Evolutionary conservation across 805 yeast genomes (phyloP).

Genomic region (Metschnikowia reukaufii): DNA sequence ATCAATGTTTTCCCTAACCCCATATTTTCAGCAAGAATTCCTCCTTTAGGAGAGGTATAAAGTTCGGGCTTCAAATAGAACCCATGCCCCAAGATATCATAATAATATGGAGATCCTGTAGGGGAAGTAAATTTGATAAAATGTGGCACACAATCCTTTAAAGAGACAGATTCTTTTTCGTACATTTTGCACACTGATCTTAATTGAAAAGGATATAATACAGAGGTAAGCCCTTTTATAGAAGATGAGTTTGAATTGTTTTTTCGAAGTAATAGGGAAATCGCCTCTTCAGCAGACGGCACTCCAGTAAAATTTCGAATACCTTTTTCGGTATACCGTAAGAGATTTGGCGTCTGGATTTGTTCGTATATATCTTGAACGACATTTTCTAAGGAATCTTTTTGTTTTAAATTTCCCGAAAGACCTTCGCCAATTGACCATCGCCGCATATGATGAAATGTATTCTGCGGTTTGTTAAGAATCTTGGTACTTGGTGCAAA

Average conservation of each 20-base stretch:
- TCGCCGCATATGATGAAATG: constrained; percentile 12
- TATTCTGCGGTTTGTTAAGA: neutral
- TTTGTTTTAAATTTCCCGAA: constrained; percentile 2
- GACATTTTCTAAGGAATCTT: constrained; percentile 22
- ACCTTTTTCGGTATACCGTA: constrained; percentile 1
- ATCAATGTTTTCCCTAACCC: constrained; percentile 66
- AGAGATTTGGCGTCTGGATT: constrained; percentile 13
- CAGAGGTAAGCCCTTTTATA: constrained; percentile 47
- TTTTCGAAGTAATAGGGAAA: constrained; percentile 10
- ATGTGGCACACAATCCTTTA: constrained; percentile 36
- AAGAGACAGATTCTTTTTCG: constrained; percentile 45
- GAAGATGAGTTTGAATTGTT: neutral
- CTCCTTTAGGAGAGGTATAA: constrained; percentile 55
- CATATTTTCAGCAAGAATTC: constrained; percentile 67
- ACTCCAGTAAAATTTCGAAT: constrained; percentile 12
- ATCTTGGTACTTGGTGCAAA: neutral
- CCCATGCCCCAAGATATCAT: constrained; percentile 33
- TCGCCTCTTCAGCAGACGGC: constrained; percentile 14
- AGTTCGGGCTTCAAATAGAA: constrained; percentile 40
- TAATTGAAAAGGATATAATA: constrained; percentile 58
- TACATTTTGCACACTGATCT: constrained; percentile 61
- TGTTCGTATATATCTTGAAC: constrained; percentile 13
- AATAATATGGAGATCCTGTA: constrained; percentile 25
- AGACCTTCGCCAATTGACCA: constrained; percentile 7
- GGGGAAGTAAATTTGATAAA: constrained; percentile 28